Conservation (phyloP, 352 stramenopile species). For the Halophytophthora polymorphica region DNA sequence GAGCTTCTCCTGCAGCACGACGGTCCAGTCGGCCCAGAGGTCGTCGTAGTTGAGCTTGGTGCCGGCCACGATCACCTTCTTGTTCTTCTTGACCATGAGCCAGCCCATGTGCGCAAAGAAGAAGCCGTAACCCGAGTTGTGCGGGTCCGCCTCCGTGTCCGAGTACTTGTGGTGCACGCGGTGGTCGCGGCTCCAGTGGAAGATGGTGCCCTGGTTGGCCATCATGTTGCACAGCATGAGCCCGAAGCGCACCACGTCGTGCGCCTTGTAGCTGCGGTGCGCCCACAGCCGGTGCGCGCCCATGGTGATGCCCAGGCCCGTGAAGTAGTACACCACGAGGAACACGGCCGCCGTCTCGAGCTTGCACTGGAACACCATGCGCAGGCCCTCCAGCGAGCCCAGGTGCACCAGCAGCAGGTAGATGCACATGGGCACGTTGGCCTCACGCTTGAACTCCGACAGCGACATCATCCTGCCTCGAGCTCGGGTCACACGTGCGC, state of each 20-base stretch:
- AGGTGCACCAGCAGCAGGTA: slow-evolving; percentile 93
- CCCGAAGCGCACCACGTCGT: slow-evolving; percentile 83
- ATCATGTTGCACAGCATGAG: slow-evolving; percentile 96
- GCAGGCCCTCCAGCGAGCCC: slow-evolving; percentile 75
- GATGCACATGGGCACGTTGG: slow-evolving; percentile 96
- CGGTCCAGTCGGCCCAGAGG: slow-evolving; percentile 94
- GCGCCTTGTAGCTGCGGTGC: slow-evolving; percentile 92
- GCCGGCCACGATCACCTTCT: slow-evolving; percentile 84
- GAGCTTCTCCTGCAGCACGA: slow-evolving; percentile 95
- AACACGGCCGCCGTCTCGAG: slow-evolving; percentile 84
- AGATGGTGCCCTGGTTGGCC: slow-evolving; percentile 96
- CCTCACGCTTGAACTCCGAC: slow-evolving; percentile 54
- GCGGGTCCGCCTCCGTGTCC: slow-evolving; percentile 92
- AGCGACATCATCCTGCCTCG: slow-evolving; percentile 28
- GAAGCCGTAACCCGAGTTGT: slow-evolving; percentile 97
- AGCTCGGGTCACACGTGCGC: slow-evolving; percentile 4
- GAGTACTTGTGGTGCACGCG: slow-evolving; percentile 99
- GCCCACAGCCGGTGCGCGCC: slow-evolving; percentile 95
- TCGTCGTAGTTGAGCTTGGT: slow-evolving; percentile 97
- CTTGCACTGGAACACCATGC: slow-evolving; percentile 60
- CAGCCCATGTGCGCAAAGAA: slow-evolving; percentile 99
- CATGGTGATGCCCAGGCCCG: slow-evolving; percentile 93
- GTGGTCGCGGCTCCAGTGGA: slow-evolving; percentile 97
- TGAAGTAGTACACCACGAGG: slow-evolving; percentile 91
- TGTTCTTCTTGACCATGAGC: slow-evolving; percentile 98